Evolutionary conservation across 306 rosid genomes (phyloP).

Genomic region (Quercus gilva): DNA sequence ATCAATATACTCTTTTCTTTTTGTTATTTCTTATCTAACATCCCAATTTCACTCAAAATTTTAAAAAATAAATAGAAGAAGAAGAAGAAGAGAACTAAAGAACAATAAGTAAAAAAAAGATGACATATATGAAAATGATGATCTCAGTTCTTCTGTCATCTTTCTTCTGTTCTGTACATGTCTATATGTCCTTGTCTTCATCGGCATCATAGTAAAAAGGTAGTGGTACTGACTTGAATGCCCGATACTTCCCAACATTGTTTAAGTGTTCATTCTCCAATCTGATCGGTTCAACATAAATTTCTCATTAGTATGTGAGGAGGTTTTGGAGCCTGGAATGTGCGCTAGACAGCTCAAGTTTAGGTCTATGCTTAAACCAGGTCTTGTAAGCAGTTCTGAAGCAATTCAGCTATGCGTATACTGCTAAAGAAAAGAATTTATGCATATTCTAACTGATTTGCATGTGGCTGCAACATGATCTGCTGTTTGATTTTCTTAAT

Average conservation of each 20-base stretch:
- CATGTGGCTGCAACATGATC: too few species aligned
- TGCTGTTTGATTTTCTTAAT: too few species aligned
- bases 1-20: neutral
- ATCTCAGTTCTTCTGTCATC: neutral
- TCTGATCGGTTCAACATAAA: constrained; percentile 29
- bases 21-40: neutral
- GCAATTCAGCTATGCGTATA: too few species aligned
- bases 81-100: too few species aligned
- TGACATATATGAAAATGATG: neutral
- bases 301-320: neutral
- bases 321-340: neutral
- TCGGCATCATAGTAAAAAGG: constrained; percentile 55
- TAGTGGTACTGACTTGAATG: constrained; percentile 73
- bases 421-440: too few species aligned
- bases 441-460: too few species aligned
- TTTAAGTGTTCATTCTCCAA: constrained; percentile 67
- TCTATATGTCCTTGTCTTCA: constrained; percentile 21
- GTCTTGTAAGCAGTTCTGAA: too few species aligned
- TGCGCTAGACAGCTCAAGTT: too few species aligned
- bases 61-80: neutral
- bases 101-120: too few species aligned
- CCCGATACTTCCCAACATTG: constrained; percentile 74
- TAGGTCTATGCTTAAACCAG: too few species aligned
- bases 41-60: neutral
- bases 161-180: neutral